Conservation (phyloP, 345 rosid species). For the Acer saccharum region DNA sequence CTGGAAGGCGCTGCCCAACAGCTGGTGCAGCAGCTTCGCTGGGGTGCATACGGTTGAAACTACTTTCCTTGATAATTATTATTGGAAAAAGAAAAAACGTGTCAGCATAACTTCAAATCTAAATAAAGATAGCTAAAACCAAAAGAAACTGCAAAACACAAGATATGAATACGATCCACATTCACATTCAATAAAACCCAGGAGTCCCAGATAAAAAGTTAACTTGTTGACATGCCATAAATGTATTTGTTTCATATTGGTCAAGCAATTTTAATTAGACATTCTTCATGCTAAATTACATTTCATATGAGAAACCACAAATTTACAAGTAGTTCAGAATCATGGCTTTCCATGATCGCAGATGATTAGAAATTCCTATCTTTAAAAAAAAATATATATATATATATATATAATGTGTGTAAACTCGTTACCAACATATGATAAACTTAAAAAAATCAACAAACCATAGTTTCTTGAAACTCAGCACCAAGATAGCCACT, state of each 20-base stretch:
- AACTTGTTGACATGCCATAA: background rate
- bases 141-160: background rate
- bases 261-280: background rate
- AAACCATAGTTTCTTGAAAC: slow-evolving; percentile 71
- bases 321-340: slow-evolving; percentile 7
- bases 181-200: background rate
- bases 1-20: slow-evolving; percentile 60
- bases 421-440: background rate
- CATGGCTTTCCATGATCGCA: background rate
- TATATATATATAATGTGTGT: background rate
- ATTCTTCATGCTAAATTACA: background rate
- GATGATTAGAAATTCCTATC: background rate
- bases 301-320: slow-evolving; percentile 6
- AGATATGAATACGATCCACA: background rate
- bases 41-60: slow-evolving; percentile 62
- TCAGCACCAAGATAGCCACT: slow-evolving; percentile 81
- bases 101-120: background rate
- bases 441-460: slow-evolving; percentile 16
- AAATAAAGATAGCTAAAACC: background rate
- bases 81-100: background rate
- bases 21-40: slow-evolving; percentile 60
- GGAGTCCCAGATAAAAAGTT: background rate
- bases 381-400: background rate
- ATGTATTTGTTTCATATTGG: background rate
- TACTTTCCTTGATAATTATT: slow-evolving; percentile 55